Evolutionary conservation across 805 yeast genomes (phyloP), one percentile per base, ranked within the genome.

Genomic region (Lachancea mirantina): DNA sequence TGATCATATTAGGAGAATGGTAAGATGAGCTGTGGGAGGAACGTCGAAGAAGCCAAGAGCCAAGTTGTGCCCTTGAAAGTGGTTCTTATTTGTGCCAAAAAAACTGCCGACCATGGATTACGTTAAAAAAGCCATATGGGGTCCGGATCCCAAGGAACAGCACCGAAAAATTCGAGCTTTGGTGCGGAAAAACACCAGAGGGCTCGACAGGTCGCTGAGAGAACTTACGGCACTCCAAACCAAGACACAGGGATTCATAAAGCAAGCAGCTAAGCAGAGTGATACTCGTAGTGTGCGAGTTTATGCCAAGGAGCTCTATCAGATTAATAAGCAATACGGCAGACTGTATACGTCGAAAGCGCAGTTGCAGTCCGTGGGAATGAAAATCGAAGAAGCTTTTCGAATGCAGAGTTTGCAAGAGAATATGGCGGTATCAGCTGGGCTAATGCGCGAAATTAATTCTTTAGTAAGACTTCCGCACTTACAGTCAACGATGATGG

Each of bases 131-230:
- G 83, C 88, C 4, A 78, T 89, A 23, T 89, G 94, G 81, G 98
- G 98, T 0, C 96, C 97, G 0, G 96, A 88, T 52, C 96, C 96
- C 25, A 79, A 80, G 50, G 97, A 84, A 49, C 94, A 81, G 49
- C 75, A 67, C 39, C 57, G 92, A 35, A 80, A 76, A 45, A 83
- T 94, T 46, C 88, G 83, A 49, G 66, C 74, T 23, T 68, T 85
- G 14, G 70, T 89, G 25, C 77, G 97, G 37, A 82, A 80, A 60
- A 92, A 88, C 58, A 77, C 78, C 40, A 68, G 97, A 28, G 88
- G 81, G 50, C 60, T 89, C 22, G 96, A 92, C 42, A 70, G 87
- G 46, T 55, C 64, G 4, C 45, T 65, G 8, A 49, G 59, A 33
- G 85, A 85, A 39, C 64, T 92, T 31, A 65, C 67, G 35, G 75